Conservation (phyloP, 1,284 basidiomycete species). For the Trichosporon sp. region DNA sequence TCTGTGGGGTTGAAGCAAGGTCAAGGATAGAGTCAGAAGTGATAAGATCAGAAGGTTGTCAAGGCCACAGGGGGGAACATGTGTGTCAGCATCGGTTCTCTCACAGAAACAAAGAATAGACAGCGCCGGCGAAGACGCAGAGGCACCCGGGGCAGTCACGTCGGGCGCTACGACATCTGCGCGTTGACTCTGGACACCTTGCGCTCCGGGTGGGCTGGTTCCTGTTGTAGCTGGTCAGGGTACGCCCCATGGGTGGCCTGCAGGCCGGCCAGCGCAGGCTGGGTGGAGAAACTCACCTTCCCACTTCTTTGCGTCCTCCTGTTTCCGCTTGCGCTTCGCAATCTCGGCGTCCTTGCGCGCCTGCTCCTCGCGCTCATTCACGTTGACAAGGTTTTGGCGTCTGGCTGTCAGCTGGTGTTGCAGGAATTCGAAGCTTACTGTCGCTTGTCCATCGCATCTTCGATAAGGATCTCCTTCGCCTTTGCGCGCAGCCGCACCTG, state of each 20-base stretch:
- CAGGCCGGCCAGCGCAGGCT: background rate
- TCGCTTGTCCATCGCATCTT: conserved; percentile 61
- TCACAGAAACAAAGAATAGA: conserved; percentile 11
- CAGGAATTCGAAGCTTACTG: conserved; percentile 45
- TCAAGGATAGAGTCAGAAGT: background rate
- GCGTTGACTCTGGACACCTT: background rate
- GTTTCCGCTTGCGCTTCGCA: conserved; percentile 56
- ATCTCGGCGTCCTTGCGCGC: conserved; percentile 59
- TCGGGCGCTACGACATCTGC: background rate
- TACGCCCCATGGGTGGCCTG: conserved; percentile 5
- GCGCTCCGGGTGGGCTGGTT: conserved; percentile 2
- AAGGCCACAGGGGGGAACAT: conserved; percentile 9
- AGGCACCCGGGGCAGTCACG: conserved; percentile 9
- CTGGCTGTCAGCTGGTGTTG: conserved; percentile 12
- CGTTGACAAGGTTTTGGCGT: conserved; percentile 57
- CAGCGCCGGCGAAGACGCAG: background rate
- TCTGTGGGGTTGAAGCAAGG: conserved; percentile 30
- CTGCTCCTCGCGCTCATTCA: conserved; percentile 62
- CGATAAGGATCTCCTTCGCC: conserved; percentile 62
- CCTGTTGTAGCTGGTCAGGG: conserved; percentile 18
- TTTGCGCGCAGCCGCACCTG: conserved; percentile 58
- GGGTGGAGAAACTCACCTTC: conserved; percentile 55
- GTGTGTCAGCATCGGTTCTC: conserved; percentile 41
- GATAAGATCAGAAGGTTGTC: conserved; percentile 26
- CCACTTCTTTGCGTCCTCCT: conserved; percentile 61